phyloP scores from a whole-genome alignment of 1,284 basidiomycete genomes.

The Papiliotrema terrestris region DNA sequence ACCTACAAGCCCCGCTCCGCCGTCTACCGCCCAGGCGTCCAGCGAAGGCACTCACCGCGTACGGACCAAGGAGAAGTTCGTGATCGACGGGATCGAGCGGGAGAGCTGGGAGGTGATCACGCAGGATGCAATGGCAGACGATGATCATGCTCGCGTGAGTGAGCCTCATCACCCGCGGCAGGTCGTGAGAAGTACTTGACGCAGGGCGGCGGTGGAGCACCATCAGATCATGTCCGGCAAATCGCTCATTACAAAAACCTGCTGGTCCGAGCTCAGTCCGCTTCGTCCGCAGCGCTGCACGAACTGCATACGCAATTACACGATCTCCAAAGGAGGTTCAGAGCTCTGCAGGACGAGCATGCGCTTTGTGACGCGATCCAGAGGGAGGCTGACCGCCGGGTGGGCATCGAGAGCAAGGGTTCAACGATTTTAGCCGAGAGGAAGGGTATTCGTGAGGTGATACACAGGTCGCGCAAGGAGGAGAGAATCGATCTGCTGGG shows the following conservation, averaged over 20 bases:
- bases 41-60: background rate
- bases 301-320: conserved; percentile 18
- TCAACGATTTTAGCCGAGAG: conserved; percentile 4
- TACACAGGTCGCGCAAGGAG: conserved; percentile 19
- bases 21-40: background rate
- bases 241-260: conserved; percentile 27
- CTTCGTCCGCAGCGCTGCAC: conserved; percentile 23
- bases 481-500: conserved; percentile 27
- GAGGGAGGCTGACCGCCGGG: background rate
- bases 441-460: conserved; percentile 9
- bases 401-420: background rate
- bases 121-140: background rate
- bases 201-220: background rate
- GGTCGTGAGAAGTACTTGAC: too few relatives aligned
- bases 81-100: background rate
- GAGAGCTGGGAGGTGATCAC: conserved; percentile 1
- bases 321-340: conserved; percentile 18
- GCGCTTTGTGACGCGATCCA: conserved; percentile 10
- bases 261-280: conserved; percentile 24
- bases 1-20: background rate
- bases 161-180: too few relatives aligned
- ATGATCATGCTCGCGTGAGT: background rate
- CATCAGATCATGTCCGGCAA: conserved; percentile 10
- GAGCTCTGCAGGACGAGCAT: conserved; percentile 22
- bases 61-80: background rate